phyloP scores from a whole-genome alignment of 306 rosid species.

The Abrus precatorius region DNA sequence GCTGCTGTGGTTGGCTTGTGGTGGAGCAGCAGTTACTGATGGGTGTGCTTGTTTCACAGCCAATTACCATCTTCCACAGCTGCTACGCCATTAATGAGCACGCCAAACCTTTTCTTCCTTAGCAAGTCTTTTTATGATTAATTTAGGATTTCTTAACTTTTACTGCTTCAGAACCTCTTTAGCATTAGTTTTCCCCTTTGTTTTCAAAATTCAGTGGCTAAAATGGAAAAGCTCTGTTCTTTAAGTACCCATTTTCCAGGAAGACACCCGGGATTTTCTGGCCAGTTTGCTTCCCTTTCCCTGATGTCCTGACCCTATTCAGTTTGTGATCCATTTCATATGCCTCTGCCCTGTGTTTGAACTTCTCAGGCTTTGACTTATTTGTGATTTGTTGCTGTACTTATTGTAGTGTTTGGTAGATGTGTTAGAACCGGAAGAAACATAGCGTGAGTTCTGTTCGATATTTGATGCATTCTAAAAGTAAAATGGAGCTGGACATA shows the following conservation, averaged over 20 bases:
- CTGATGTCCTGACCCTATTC: not conserved
- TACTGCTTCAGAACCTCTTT: not conserved
- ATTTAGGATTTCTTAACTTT: not conserved
- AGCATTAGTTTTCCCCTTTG: not conserved
- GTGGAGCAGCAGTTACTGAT: not conserved
- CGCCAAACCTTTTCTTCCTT: not conserved
- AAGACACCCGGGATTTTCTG: not conserved
- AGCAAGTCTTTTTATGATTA: not conserved
- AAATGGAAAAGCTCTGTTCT: not conserved
- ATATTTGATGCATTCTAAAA: not conserved
- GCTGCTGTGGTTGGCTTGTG: not conserved
- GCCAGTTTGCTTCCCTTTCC: not conserved
- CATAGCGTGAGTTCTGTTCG: not conserved
- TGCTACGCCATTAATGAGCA: not conserved
- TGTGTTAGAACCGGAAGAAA: not conserved
- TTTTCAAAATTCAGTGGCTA: constrained; percentile 4
- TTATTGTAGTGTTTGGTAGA: not conserved
- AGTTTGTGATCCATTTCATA: not conserved
- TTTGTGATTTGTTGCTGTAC: not conserved
- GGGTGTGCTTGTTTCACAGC: not conserved
- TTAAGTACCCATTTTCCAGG: not conserved
- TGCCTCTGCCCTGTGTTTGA: not conserved
- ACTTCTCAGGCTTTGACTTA: not conserved
- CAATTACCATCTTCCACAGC: not conserved
- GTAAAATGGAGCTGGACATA: not conserved